phyloP scores from a whole-genome alignment of 106 monocot species.

The Platanthera guangdongensis region DNA sequence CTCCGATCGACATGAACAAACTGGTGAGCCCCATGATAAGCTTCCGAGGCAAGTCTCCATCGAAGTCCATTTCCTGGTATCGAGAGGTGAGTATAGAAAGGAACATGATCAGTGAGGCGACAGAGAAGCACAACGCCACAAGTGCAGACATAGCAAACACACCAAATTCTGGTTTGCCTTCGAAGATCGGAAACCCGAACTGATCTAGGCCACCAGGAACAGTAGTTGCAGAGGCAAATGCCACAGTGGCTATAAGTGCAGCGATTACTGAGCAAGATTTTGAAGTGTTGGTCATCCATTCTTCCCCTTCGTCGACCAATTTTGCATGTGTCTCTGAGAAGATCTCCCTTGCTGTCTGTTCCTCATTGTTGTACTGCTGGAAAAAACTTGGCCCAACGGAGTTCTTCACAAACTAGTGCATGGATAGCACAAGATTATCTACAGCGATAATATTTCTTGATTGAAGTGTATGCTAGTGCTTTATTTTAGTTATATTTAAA shows the following conservation, averaged over 20 bases:
- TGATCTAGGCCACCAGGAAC: conserved; percentile 17
- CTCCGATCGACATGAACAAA: conserved; percentile 11
- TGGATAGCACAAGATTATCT: too few species aligned
- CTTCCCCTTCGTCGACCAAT: conserved; percentile 1
- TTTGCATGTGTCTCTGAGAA: not conserved
- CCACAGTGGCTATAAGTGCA: conserved; percentile 10
- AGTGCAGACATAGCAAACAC: conserved; percentile 15
- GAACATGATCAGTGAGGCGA: conserved; percentile 20
- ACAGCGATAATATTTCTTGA: too few species aligned
- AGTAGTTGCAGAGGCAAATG: conserved; percentile 19
- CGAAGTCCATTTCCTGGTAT: conserved; percentile 12
- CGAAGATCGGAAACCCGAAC: conserved; percentile 2
- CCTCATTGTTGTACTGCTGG: not conserved
- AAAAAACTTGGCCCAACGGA: conserved; percentile 7
- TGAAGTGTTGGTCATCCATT: conserved; percentile 16
- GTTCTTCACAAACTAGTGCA: conserved; percentile 6
- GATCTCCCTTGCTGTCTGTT: conserved; percentile 8
- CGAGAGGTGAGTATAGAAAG: conserved; percentile 22
- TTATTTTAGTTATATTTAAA: too few species aligned
- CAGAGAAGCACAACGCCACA: conserved; percentile 21
- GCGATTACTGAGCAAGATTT: conserved; percentile 16
- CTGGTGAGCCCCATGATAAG: conserved; percentile 8
- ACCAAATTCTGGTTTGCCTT: not conserved
- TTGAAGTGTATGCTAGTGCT: too few species aligned
- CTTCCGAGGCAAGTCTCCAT: conserved; percentile 3